Evolutionary conservation across 1,284 basidiomycete genomes (phyloP).

Genomic region (Earliella scabrosa): DNA sequence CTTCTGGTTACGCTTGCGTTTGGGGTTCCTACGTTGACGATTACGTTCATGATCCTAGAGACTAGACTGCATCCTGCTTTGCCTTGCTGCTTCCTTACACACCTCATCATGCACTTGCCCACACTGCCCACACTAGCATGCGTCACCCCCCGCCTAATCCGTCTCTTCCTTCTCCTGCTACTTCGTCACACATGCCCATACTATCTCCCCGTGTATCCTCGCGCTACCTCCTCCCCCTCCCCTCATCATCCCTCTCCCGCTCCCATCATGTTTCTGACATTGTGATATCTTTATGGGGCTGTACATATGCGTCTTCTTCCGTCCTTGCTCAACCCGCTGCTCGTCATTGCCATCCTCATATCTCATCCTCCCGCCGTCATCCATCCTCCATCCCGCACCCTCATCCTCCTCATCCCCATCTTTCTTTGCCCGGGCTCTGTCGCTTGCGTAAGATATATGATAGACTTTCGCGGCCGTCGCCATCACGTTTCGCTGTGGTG

Average conservation of each 20-base stretch:
- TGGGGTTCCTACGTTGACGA: background rate
- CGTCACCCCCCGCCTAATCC: constrained; percentile 16
- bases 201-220: background rate
- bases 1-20: background rate
- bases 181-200: background rate
- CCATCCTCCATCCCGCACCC: background rate
- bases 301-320: constrained; percentile 8
- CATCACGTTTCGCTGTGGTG: background rate
- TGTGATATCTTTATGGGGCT: constrained; percentile 15
- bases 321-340: background rate
- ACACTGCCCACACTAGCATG: background rate
- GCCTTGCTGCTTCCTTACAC: constrained; percentile 1
- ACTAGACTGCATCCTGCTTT: constrained; percentile 18
- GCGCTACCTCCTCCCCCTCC: background rate
- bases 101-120: background rate
- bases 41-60: constrained; percentile 13
- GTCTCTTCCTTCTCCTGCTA: background rate
- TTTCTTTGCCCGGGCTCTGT: background rate
- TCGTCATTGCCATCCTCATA: background rate
- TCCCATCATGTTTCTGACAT: background rate
- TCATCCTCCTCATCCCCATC: background rate
- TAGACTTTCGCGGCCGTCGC: background rate
- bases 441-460: background rate
- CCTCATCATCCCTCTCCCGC: background rate
- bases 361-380: background rate